Evolutionary conservation across 164 flowering plant species (phyloP), one percentile per base, ranked within the genome.

Genomic region (Kingdonia uniflora): DNA sequence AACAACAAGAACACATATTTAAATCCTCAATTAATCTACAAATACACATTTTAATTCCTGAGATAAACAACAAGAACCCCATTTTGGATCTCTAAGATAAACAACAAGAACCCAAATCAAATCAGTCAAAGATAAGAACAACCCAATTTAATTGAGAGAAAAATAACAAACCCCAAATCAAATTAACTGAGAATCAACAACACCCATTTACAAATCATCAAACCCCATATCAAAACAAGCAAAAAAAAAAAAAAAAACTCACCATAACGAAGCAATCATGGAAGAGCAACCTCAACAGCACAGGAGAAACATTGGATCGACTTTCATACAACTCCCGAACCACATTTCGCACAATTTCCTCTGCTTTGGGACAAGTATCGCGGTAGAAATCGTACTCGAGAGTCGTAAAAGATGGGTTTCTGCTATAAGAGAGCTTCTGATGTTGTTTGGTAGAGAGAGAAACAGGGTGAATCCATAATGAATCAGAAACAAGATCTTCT

Each of bases 251-350:
- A 12, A 59, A 19, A 5, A 50, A 54, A 29, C 22, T 13, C 23
- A 64, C 84, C 78, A 67, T 54, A 22, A 80, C 44, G 57, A 80
- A 80, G 68, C 85, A 77, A 35, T 80, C 82, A 33, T 80, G 85
- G 61, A 80, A 80, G 50, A 51, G 58, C 8, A 80, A 75, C 29
- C 80, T 64, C 7, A 80, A 15, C 7, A 80, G 58, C 12, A 68
- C 69, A 12, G 87, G 81, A 48, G 74, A 68, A 2, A 76, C 58
- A 52, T 39, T 20, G 6, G 71, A 29, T 1, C 49, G 62, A 42
- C 11, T 11, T 20, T 39, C 33, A 62, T 49, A 56, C 14, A 63
- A 33, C 0, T 60, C 21, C 2, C 45, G 67, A 25, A 74, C 42
- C 39, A 53, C 21, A 1, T 55, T 22, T 14, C 65, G 65, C 20